phyloP scores from a whole-genome alignment of 164 flowering plant species.

The Tinospora cordifolia region DNA sequence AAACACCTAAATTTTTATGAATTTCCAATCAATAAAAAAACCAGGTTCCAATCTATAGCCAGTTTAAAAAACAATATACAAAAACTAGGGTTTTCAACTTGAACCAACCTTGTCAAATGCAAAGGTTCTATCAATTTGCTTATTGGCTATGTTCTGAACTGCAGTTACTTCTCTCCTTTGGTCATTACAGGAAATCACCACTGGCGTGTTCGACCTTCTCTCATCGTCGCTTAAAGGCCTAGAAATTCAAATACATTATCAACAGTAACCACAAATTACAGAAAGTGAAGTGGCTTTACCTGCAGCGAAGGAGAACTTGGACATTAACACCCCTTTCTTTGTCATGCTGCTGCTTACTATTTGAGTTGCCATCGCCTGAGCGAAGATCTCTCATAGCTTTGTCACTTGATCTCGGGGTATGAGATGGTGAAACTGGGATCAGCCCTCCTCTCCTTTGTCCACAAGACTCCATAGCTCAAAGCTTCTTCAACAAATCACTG shows the following conservation, averaged over 20 bases:
- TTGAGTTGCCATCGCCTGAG: slow-evolving; percentile 49
- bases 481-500: background rate
- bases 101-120: slow-evolving; percentile 97
- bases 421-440: slow-evolving; percentile 66
- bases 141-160: slow-evolving; percentile 80
- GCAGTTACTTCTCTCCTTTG: slow-evolving; percentile 81
- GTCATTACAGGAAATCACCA: slow-evolving; percentile 80
- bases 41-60: background rate
- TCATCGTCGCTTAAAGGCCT: slow-evolving; percentile 98
- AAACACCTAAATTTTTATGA: slow-evolving; percentile 47
- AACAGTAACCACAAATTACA: background rate
- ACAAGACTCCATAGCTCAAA: background rate
- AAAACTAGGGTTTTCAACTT: background rate
- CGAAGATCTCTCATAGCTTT: slow-evolving; percentile 68
- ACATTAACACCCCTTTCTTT: slow-evolving; percentile 94
- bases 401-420: slow-evolving; percentile 90
- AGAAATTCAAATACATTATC: background rate
- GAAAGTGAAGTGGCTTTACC: slow-evolving; percentile 28
- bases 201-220: slow-evolving; percentile 61
- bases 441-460: slow-evolving; percentile 51
- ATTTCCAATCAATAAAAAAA: background rate
- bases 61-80: background rate
- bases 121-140: slow-evolving; percentile 93
- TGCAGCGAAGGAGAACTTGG: slow-evolving; percentile 89
- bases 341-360: slow-evolving; percentile 52